phyloP scores from a whole-genome alignment of 2,329 filamentous ascomycete genomes.

The Pseudogymnoascus sp. region DNA sequence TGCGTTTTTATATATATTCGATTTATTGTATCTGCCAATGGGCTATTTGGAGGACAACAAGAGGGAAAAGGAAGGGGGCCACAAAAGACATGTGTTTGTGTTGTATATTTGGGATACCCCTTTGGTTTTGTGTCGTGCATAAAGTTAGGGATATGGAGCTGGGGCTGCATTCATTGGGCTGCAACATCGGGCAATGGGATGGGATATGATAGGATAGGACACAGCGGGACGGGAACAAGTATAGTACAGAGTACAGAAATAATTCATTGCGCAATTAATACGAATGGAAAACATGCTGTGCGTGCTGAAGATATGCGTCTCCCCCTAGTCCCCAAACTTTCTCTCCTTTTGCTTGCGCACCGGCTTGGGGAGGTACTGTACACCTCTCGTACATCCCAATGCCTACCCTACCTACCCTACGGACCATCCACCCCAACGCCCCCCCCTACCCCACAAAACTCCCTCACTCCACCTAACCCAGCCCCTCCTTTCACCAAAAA shows the following conservation, averaged over 20 bases:
- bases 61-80: neutral
- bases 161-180: neutral
- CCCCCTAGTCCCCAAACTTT: neutral
- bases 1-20: slow-evolving; percentile 1
- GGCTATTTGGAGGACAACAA: neutral
- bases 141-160: neutral
- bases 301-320: neutral
- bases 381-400: neutral
- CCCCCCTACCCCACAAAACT: neutral
- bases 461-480: neutral
- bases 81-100: neutral
- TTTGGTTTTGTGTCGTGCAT: neutral
- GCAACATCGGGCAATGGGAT: neutral
- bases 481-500: neutral
- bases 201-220: neutral
- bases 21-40: neutral
- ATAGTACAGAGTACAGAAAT: neutral
- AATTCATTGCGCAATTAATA: neutral
- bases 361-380: neutral
- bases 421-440: neutral
- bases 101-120: neutral
- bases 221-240: neutral
- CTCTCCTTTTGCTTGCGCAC: neutral
- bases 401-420: too few species aligned
- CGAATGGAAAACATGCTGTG: slow-evolving; percentile 3